A percentile compares a stretch with the other conserved stretches of the same genome.
phyloP scores from a whole-genome alignment of 108 stramenopile species.

The Nitzschia palea region DNA sequence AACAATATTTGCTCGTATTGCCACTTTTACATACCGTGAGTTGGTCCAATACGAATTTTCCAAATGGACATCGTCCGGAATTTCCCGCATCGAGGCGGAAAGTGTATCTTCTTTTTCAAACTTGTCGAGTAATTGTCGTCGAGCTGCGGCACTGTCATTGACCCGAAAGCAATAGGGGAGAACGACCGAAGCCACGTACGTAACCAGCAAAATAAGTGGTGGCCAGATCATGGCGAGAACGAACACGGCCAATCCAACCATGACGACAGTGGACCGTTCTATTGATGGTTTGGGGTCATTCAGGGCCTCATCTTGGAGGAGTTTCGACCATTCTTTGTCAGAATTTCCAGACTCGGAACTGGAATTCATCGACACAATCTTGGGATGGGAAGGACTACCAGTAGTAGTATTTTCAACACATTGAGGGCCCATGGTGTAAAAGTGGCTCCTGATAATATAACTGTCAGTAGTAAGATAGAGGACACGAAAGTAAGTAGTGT shows the following conservation, averaged over 20 bases:
- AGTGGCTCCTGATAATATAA: background rate
- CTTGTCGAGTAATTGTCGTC: conserved; percentile 48
- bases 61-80: conserved; percentile 35
- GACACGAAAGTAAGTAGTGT: no score
- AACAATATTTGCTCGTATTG: background rate
- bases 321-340: background rate
- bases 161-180: conserved; percentile 50
- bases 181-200: conserved; percentile 18
- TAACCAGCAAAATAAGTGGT: conserved; percentile 28
- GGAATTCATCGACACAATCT: background rate
- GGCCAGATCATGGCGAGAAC: conserved; percentile 34
- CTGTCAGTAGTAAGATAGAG: no score
- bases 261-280: background rate
- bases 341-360: background rate
- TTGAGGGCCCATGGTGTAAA: background rate
- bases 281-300: background rate
- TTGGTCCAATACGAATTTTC: conserved; percentile 56
- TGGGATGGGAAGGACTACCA: background rate
- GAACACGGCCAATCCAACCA: conserved; percentile 12
- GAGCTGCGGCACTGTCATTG: conserved; percentile 52
- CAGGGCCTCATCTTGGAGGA: background rate
- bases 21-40: background rate
- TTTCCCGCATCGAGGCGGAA: conserved; percentile 41
- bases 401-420: background rate
- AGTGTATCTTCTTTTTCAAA: conserved; percentile 48